A percentile compares a stretch with the other conserved stretches of the same genome.
Conservation (phyloP, 2,329 filamentous ascomycete genomes). For the Fusarium sp. region DNA sequence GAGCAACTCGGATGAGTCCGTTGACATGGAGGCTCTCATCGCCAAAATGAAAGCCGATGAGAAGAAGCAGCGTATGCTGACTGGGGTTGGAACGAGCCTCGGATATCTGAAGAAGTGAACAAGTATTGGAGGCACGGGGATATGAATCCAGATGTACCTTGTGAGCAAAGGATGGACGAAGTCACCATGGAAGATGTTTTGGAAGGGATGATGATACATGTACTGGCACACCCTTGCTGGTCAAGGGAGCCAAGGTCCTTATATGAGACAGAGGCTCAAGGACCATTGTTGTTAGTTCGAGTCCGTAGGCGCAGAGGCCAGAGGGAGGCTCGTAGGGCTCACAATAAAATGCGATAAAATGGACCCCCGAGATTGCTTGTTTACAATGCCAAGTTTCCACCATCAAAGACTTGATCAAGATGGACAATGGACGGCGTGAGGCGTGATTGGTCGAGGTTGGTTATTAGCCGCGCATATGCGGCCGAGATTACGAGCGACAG, state of each 20-base stretch:
- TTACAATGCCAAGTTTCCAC: not conserved
- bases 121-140: constrained; percentile 4
- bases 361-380: constrained; percentile 32
- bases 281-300: constrained; percentile 5
- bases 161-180: constrained; percentile 14
- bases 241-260: constrained; percentile 1
- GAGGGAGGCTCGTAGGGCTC: constrained; percentile 10
- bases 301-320: constrained; percentile 8
- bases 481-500: constrained; percentile 42
- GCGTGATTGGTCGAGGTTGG: constrained; percentile 35
- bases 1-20: constrained; percentile 24
- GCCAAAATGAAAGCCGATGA: constrained; percentile 21
- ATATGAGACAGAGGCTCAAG: constrained; percentile 23
- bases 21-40: constrained; percentile 21
- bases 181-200: constrained; percentile 5
- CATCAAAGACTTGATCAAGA: not conserved
- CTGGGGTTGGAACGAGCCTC: constrained; percentile 29
- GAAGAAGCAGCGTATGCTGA: constrained; percentile 18
- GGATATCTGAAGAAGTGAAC: constrained; percentile 16
- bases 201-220: constrained; percentile 1
- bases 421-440: constrained; percentile 5
- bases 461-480: constrained; percentile 43
- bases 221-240: not conserved
- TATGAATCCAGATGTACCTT: constrained; percentile 12
- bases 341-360: constrained; percentile 8